phyloP scores from a whole-genome alignment of 73 alveolate species.

The Paramecium octaurelia region DNA sequence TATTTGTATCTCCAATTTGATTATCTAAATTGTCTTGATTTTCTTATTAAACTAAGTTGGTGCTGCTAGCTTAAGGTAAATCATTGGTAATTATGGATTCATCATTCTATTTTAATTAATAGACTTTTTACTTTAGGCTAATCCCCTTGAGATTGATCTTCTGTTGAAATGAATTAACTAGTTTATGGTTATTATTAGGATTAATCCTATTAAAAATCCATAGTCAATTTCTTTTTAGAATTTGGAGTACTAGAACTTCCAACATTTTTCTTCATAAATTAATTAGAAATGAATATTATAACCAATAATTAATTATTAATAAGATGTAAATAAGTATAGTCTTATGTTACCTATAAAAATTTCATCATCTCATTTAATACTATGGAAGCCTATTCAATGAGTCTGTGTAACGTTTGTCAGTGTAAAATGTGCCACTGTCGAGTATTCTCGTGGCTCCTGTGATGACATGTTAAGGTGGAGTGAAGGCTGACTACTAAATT shows the following conservation, averaged over 20 bases:
- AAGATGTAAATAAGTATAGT: not conserved
- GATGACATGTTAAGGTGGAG: not conserved
- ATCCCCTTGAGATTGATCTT: not conserved
- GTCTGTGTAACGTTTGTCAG: not conserved
- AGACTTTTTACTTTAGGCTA: not conserved
- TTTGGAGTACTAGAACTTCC: not conserved
- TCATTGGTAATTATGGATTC: not conserved
- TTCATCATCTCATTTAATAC: slow-evolving; percentile 3
- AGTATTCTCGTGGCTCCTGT: not conserved
- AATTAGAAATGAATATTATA: not conserved
- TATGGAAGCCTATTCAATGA: not conserved
- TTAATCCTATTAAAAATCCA: not conserved
- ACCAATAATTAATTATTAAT: not conserved
- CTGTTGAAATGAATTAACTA: not conserved
- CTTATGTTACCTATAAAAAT: not conserved
- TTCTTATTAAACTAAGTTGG: not conserved
- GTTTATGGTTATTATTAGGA: not conserved
- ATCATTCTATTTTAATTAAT: not conserved
- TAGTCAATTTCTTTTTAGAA: not conserved
- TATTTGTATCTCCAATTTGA: not conserved
- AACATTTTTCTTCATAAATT: not conserved
- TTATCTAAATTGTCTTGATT: not conserved
- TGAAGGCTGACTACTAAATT: not conserved
- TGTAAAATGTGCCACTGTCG: not conserved
- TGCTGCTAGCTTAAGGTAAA: not conserved